Evolutionary conservation across 495 filamentous ascomycete genomes (phyloP).

Genomic region (Eremomyces bilateralis): DNA sequence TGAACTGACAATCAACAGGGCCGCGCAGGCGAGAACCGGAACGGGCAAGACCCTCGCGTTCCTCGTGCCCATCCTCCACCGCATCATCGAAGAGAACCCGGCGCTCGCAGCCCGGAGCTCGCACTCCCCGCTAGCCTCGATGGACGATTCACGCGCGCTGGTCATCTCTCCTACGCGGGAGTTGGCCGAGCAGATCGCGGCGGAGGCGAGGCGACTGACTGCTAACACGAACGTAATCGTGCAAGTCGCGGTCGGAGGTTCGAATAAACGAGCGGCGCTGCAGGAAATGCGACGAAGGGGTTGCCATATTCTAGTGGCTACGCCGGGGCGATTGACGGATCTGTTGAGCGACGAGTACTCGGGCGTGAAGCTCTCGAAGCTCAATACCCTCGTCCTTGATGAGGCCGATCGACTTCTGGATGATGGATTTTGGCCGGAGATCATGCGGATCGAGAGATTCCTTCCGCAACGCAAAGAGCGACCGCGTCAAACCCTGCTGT

Average conservation of each 20-base stretch:
- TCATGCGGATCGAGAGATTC: slow-evolving; percentile 40
- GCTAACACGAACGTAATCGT: slow-evolving; percentile 45
- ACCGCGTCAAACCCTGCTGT: slow-evolving; percentile 74
- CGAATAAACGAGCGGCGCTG: slow-evolving; percentile 43
- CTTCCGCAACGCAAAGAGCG: slow-evolving; percentile 39
- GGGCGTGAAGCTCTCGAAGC: slow-evolving; percentile 46
- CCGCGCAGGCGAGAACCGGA: slow-evolving; percentile 25
- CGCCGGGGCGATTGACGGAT: slow-evolving; percentile 75
- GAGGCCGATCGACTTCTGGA: slow-evolving; percentile 89
- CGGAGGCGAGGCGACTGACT: slow-evolving; percentile 55
- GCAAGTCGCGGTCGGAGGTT: slow-evolving; percentile 79
- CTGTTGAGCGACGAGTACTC: slow-evolving; percentile 46
- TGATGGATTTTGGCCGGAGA: slow-evolving; percentile 63
- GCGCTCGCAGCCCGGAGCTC: slow-evolving; percentile 18
- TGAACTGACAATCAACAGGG: slow-evolving; percentile 7
- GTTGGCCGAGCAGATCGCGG: slow-evolving; percentile 82
- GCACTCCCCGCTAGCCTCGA: slow-evolving; percentile 19
- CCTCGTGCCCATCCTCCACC: slow-evolving; percentile 20
- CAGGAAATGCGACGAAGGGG: slow-evolving; percentile 41
- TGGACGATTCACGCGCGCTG: slow-evolving; percentile 66
- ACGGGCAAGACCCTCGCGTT: slow-evolving; percentile 26
- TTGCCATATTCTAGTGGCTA: slow-evolving; percentile 79
- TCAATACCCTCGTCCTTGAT: slow-evolving; percentile 71
- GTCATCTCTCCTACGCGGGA: slow-evolving; percentile 90
- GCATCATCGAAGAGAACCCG: slow-evolving; percentile 44